Conservation (phyloP, 768 basidiomycete genomes). For the Fistulinella prunicolor region DNA sequence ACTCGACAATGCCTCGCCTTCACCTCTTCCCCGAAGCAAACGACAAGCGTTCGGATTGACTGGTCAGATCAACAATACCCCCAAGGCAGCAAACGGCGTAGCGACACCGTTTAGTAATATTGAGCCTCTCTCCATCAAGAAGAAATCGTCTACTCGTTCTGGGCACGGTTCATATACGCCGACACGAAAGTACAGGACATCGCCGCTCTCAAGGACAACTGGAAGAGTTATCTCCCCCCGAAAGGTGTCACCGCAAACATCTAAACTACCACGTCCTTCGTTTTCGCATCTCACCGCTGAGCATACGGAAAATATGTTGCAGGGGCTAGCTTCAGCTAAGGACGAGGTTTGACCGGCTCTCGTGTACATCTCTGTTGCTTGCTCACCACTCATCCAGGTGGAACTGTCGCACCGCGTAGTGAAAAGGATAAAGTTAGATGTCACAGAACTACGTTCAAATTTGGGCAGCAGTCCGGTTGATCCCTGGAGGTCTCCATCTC, state of each 20-base stretch:
- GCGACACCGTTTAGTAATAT: constrained; percentile 44
- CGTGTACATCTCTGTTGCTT: neutral
- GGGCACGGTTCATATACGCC: constrained; percentile 38
- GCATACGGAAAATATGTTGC: constrained; percentile 44
- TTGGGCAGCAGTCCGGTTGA: constrained; percentile 25
- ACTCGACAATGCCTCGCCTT: constrained; percentile 34
- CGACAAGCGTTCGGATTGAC: constrained; percentile 62
- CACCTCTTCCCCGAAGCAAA: constrained; percentile 67
- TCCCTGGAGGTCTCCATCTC: constrained; percentile 51
- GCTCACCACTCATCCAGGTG: constrained; percentile 43
- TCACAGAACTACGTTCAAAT: constrained; percentile 40
- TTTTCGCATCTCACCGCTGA: constrained; percentile 32
- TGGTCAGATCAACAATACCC: constrained; percentile 51
- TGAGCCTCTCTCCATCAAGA: constrained; percentile 83
- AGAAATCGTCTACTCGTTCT: constrained; percentile 66
- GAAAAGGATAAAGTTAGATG: constrained; percentile 73
- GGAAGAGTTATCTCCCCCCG: constrained; percentile 48
- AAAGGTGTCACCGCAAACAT: constrained; percentile 52
- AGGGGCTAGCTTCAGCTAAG: constrained; percentile 51
- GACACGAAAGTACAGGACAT: constrained; percentile 41
- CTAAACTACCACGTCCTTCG: constrained; percentile 31
- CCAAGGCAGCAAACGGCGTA: constrained; percentile 38
- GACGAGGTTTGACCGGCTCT: constrained; percentile 51
- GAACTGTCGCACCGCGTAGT: constrained; percentile 66
- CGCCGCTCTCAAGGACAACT: constrained; percentile 49